Percentiles rank a stretch among this genome's conserved stretches.
phyloP scores from a whole-genome alignment of 2,329 filamentous ascomycete genomes.

The Phaeosphaeriaceae sp. region DNA sequence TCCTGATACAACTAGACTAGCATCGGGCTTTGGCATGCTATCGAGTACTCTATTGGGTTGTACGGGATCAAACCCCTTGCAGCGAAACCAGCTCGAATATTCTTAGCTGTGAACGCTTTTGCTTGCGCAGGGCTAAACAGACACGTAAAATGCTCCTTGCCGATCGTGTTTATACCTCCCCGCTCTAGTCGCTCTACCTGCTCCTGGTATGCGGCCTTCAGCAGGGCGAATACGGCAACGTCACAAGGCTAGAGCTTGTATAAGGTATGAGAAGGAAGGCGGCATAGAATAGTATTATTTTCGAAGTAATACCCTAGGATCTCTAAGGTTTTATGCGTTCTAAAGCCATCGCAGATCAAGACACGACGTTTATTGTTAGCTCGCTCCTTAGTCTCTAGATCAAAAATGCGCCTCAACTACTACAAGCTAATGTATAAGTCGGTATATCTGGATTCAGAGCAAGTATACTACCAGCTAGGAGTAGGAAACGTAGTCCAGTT shows the following conservation, averaged over 20 bases:
- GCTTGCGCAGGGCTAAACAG: conserved; percentile 29
- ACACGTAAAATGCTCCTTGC: conserved; percentile 22
- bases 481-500: no score
- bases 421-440: no score
- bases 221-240: not conserved
- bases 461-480: no score
- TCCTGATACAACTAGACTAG: not conserved
- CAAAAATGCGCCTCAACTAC: no score
- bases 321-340: not conserved
- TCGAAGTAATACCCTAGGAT: not conserved
- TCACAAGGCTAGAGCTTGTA: no score
- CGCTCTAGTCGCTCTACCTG: conserved; percentile 12
- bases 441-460: no score
- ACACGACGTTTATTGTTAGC: no score
- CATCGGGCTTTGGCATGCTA: not conserved
- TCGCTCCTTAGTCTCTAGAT: no score
- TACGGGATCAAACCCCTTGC: conserved; percentile 34
- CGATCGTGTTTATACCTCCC: conserved; percentile 11
- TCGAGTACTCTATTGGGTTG: conserved; percentile 39
- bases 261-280: no score
- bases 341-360: not conserved
- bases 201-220: not conserved
- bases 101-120: conserved; percentile 31
- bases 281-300: no score
- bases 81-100: conserved; percentile 35